Conservation (phyloP, 768 basidiomycete genomes). For the Amanita fuliginea region DNA sequence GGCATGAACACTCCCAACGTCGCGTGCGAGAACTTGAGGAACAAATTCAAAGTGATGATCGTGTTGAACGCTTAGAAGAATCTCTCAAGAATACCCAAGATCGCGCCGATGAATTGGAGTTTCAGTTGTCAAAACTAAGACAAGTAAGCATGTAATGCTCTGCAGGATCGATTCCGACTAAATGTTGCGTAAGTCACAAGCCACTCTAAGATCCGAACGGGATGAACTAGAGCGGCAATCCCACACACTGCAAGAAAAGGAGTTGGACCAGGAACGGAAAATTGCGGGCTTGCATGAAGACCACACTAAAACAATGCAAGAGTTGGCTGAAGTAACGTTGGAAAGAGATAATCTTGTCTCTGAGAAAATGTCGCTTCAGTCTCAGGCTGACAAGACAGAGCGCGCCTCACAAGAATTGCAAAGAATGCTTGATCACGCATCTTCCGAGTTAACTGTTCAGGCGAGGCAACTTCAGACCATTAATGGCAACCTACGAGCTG, state of each 20-base stretch:
- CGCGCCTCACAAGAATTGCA: conserved; percentile 40
- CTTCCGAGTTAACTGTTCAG: conserved; percentile 39
- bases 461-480: conserved; percentile 46
- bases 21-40: conserved; percentile 67
- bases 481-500: conserved; percentile 56
- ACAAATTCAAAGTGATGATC: conserved; percentile 76
- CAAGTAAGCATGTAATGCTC: conserved; percentile 26
- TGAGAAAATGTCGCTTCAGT: conserved; percentile 39
- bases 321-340: conserved; percentile 30
- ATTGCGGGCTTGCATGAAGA: conserved; percentile 35
- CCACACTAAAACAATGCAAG: conserved; percentile 24
- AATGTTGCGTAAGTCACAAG: conserved; percentile 32
- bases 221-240: conserved; percentile 43
- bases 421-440: conserved; percentile 45
- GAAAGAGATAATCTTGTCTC: conserved; percentile 37
- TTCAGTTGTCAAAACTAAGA: conserved; percentile 67
- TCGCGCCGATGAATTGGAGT: conserved; percentile 74
- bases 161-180: neutral
- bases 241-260: conserved; percentile 27
- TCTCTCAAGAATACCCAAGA: conserved; percentile 73
- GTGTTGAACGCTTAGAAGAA: conserved; percentile 60
- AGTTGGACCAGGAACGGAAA: conserved; percentile 35
- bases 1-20: conserved; percentile 43
- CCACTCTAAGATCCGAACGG: conserved; percentile 47
- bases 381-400: conserved; percentile 34